Conservation (phyloP, 495 filamentous ascomycete species). For the Hypoxylon rickii region DNA sequence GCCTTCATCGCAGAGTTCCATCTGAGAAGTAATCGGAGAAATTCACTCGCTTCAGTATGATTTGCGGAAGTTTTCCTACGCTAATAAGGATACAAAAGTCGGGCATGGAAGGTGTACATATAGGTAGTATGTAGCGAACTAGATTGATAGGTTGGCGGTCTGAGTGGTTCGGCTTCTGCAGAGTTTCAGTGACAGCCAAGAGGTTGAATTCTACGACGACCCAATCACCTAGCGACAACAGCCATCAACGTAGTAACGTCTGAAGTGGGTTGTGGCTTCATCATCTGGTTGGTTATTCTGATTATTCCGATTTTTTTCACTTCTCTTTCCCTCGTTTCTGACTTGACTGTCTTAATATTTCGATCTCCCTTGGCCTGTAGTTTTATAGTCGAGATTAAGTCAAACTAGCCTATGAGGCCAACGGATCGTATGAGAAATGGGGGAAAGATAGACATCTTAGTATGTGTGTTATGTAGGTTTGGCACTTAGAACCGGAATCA, state of each 20-base stretch:
- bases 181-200: constrained; percentile 16
- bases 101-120: constrained; percentile 4
- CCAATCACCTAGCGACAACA: constrained; percentile 25
- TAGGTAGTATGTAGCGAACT: neutral
- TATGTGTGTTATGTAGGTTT: neutral
- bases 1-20: constrained; percentile 1
- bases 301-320: too few species aligned
- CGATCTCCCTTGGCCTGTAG: constrained; percentile 26
- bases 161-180: too few species aligned
- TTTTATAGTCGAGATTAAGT: constrained; percentile 1
- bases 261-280: constrained; percentile 21
- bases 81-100: constrained; percentile 5
- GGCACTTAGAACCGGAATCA: neutral
- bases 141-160: too few species aligned
- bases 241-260: constrained; percentile 14
- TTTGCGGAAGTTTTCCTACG: constrained; percentile 17
- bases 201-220: constrained; percentile 7
- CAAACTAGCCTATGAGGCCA: neutral
- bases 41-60: constrained; percentile 7
- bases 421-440: neutral
- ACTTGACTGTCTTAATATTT: constrained; percentile 23
- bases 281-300: constrained; percentile 30
- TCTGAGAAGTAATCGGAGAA: neutral
- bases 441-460: too few species aligned
- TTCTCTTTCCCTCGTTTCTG: constrained; percentile 15